phyloP scores from a whole-genome alignment of 164 flowering plant species.

The Platanus orientalis region DNA sequence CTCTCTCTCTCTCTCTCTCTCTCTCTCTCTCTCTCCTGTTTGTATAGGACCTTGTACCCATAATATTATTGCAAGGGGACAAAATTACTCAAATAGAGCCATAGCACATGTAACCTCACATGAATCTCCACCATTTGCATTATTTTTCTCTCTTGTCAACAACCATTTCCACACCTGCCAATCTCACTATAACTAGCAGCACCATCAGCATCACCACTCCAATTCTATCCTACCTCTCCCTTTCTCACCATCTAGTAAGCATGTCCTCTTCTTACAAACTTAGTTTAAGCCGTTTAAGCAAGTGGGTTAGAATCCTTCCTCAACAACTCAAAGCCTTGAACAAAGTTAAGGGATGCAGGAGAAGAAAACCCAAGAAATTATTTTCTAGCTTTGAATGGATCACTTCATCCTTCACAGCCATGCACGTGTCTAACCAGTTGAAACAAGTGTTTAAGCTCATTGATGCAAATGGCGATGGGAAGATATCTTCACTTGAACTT shows the following conservation, averaged over 20 bases:
- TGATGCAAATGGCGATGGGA: conserved; percentile 67
- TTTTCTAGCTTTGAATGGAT: conserved; percentile 27
- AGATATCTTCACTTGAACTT: conserved; percentile 54
- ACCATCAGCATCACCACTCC: neutral
- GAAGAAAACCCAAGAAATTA: conserved; percentile 20
- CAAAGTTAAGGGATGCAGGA: conserved; percentile 16
- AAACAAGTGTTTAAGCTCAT: conserved; percentile 59
- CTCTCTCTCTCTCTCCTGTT: too few relatives aligned
- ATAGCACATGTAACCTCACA: conserved; percentile 25
- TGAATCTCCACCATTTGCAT: conserved; percentile 12
- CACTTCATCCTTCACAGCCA: conserved; percentile 34
- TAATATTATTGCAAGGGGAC: conserved; percentile 32
- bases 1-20: too few relatives aligned
- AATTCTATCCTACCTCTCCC: neutral
- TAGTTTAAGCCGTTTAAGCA: conserved; percentile 17
- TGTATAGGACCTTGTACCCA: conserved; percentile 2
- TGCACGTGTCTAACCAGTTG: conserved; percentile 46
- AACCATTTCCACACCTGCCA: conserved; percentile 8
- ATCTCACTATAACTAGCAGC: neutral
- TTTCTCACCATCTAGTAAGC: neutral
- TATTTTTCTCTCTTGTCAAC: neutral
- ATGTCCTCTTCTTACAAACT: conserved; percentile 24
- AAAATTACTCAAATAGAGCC: conserved; percentile 11
- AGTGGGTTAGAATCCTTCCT: conserved; percentile 17
- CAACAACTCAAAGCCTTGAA: conserved; percentile 11